These are phyloP conservation scores for Coleophoma eucalyptorum DNA, from an alignment of 2,329 filamentous ascomycete species.

Conservation along the genomic window DNA sequence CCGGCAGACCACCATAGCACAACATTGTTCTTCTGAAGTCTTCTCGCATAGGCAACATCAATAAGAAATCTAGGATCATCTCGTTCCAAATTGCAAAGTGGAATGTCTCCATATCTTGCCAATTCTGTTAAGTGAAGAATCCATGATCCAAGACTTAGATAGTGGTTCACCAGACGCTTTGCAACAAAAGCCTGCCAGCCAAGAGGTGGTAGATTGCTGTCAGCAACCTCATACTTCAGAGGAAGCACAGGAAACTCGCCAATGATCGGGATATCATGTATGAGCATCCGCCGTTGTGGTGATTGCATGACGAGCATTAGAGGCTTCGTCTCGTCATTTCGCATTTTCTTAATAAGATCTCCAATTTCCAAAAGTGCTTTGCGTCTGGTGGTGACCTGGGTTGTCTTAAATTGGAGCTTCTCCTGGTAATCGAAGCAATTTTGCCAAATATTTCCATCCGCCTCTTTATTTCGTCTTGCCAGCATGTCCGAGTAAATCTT, in stretches of 20 bases:
- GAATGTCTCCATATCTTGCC: conserved; percentile 88
- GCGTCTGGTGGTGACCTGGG: conserved; percentile 82
- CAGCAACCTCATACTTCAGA: conserved; percentile 76
- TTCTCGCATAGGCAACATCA: conserved; percentile 88
- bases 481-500: conserved; percentile 83
- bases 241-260: conserved; percentile 81
- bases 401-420: conserved; percentile 78
- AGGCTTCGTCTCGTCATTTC: conserved; percentile 76
- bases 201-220: conserved; percentile 84
- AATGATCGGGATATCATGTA: conserved; percentile 80
- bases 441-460: conserved; percentile 69
- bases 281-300: conserved; percentile 72
- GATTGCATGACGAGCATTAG: conserved; percentile 88
- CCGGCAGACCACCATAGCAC: conserved; percentile 95
- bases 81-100: conserved; percentile 89
- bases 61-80: conserved; percentile 95
- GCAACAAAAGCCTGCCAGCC: conserved; percentile 92
- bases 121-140: conserved; percentile 83
- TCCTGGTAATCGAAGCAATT: conserved; percentile 85
- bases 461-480: conserved; percentile 60
- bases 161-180: conserved; percentile 81
- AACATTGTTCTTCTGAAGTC: conserved; percentile 86
- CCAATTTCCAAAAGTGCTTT: conserved; percentile 87
- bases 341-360: conserved; percentile 86
- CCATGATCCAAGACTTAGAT: conserved; percentile 91